Evolutionary conservation across 2,329 filamentous ascomycete genomes (phyloP).

Genomic region (Arachnomyces sp.): DNA sequence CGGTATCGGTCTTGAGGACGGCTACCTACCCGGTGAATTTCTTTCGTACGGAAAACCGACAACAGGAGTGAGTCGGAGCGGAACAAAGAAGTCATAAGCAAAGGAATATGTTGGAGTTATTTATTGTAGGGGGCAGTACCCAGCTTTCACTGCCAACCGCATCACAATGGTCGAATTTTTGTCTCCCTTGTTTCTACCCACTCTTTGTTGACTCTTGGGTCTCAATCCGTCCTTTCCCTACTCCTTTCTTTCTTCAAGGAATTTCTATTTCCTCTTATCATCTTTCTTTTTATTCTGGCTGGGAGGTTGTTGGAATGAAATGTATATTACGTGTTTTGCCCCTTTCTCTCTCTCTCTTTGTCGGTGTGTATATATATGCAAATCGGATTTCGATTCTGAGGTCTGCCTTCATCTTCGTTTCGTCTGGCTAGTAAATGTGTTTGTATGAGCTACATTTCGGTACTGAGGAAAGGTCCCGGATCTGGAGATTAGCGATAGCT

Average conservation of each 20-base stretch:
- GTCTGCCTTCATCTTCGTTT: too few relatives aligned
- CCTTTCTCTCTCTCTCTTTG: conserved; percentile 10
- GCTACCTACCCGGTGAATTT: neutral
- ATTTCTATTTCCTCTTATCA: conserved; percentile 13
- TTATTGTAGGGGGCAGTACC: too few relatives aligned
- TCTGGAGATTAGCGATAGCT: neutral
- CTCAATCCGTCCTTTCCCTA: too few relatives aligned
- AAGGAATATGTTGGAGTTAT: too few relatives aligned
- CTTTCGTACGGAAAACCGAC: neutral
- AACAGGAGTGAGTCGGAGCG: too few relatives aligned
- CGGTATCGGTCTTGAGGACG: too few relatives aligned
- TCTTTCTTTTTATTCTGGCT: conserved; percentile 19
- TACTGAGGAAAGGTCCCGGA: too few relatives aligned
- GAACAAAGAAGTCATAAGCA: too few relatives aligned
- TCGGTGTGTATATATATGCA: neutral
- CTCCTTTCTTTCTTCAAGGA: neutral
- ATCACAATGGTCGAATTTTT: neutral
- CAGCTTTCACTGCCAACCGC: too few relatives aligned
- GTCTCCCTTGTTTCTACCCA: neutral
- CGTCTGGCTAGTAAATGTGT: too few relatives aligned
- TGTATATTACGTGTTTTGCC: conserved; percentile 20
- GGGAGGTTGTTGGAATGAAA: conserved; percentile 31
- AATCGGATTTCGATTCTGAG: conserved; percentile 15
- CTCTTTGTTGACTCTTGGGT: neutral
- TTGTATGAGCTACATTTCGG: too few relatives aligned